phyloP scores from a whole-genome alignment of 2,329 filamentous ascomycete species.

The Cladobotryum mycophilum region DNA sequence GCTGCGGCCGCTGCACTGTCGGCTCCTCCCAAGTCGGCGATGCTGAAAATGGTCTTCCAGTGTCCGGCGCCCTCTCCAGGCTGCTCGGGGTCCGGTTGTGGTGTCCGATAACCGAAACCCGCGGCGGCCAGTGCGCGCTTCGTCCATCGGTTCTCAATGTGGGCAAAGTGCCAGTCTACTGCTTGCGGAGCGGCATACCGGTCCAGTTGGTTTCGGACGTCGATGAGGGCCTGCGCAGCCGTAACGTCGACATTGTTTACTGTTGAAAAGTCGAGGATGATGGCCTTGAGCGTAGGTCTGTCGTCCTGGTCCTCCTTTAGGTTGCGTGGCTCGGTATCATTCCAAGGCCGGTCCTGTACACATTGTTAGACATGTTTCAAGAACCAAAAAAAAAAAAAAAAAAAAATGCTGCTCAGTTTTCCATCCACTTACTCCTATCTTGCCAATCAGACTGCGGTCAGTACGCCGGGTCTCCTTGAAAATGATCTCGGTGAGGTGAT shows the following conservation, averaged over 20 bases:
- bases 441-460: constrained; percentile 36
- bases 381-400: no score
- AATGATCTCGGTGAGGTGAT: constrained; percentile 41
- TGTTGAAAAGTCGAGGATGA: constrained; percentile 50
- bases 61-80: constrained; percentile 19
- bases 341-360: constrained; percentile 48
- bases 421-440: constrained; percentile 35
- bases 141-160: constrained; percentile 49
- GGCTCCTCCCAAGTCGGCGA: constrained; percentile 74
- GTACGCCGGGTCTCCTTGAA: constrained; percentile 41
- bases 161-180: constrained; percentile 47
- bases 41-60: constrained; percentile 80
- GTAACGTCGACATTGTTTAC: constrained; percentile 53
- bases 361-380: constrained; percentile 9
- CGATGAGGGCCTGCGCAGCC: constrained; percentile 46
- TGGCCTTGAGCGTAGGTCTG: constrained; percentile 46
- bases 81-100: constrained; percentile 17
- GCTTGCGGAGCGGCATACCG: constrained; percentile 40
- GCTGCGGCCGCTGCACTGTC: constrained; percentile 54
- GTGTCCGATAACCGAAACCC: constrained; percentile 43
- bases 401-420: constrained; percentile 2
- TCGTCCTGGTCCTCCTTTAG: constrained; percentile 25
- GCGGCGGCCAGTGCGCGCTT: constrained; percentile 48
- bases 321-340: constrained; percentile 41
- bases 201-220: constrained; percentile 48